Conservation (phyloP, 2,329 filamentous ascomycete species). For the Tolypocladium endophyticum region DNA sequence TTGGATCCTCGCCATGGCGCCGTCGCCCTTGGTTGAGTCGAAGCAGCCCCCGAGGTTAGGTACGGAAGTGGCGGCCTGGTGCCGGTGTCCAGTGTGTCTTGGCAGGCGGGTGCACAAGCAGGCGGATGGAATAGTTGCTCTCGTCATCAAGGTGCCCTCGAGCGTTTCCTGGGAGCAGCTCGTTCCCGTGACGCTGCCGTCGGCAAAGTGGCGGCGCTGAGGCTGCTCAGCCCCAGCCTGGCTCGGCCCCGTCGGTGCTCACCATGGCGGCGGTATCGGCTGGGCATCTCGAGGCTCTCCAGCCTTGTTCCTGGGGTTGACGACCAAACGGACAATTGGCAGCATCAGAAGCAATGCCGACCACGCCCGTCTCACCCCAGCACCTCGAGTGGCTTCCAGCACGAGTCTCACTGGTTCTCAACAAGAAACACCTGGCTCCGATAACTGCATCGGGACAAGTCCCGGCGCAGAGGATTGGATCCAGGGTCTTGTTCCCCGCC, state of each 20-base stretch:
- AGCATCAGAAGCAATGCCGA: not conserved
- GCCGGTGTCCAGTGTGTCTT: not conserved
- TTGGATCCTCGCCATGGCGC: not conserved
- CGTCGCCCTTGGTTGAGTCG: not conserved
- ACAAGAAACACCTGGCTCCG: not conserved
- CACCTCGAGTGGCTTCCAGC: not conserved
- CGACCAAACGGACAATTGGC: not conserved
- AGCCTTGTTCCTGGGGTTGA: not conserved
- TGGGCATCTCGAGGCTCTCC: not conserved
- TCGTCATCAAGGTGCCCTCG: not conserved
- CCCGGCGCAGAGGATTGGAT: not conserved
- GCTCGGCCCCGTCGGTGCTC: not conserved
- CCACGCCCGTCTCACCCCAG: not conserved
- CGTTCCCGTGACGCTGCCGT: not conserved
- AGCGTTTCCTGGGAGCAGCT: not conserved
- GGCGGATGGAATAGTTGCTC: not conserved
- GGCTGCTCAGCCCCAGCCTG: not conserved
- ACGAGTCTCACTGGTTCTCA: not conserved
- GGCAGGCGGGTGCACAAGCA: not conserved
- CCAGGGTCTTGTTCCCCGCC: not conserved
- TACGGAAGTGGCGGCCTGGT: not conserved
- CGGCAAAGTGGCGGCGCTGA: not conserved
- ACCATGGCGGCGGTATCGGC: not conserved
- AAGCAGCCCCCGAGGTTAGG: not conserved
- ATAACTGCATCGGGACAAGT: not conserved